These are phyloP conservation scores for Quercus dentata DNA, from an alignment of 306 rosid species.

Conservation along the genomic window DNA sequence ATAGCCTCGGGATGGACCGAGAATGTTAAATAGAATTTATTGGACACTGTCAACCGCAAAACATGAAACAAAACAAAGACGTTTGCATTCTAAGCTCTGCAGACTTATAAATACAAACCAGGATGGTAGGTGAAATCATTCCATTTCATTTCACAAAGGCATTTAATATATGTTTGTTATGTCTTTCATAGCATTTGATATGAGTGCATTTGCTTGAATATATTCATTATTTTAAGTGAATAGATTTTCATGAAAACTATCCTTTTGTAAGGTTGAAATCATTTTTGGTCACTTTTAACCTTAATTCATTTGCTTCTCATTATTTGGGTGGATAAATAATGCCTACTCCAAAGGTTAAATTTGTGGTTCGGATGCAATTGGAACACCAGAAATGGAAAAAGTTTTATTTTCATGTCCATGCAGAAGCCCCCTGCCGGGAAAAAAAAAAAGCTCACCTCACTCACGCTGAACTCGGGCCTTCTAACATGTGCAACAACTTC, in stretches of 20 bases:
- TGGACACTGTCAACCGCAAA: constrained; percentile 50
- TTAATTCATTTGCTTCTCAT: background rate
- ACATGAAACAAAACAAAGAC: constrained; percentile 5
- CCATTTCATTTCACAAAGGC: too few relatives aligned
- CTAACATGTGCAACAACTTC: constrained; percentile 88
- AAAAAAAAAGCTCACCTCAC: constrained; percentile 51
- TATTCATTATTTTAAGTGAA: background rate
- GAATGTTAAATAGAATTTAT: constrained; percentile 84
- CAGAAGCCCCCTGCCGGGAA: background rate
- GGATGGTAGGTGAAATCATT: too few relatives aligned
- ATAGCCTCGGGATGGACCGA: constrained; percentile 49
- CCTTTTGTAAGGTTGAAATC: background rate
- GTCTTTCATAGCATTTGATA: too few relatives aligned
- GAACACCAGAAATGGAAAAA: too few relatives aligned
- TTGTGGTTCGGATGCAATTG: background rate
- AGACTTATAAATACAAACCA: background rate
- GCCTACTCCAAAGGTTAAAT: background rate
- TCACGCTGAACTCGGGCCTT: constrained; percentile 73
- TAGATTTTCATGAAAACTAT: background rate
- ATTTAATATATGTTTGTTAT: too few relatives aligned
- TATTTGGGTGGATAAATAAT: background rate
- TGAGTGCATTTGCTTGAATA: background rate
- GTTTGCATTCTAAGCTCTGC: background rate
- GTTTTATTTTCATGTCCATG: background rate
- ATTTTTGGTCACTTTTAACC: background rate